Conservation (phyloP, 495 filamentous ascomycete genomes). For the Aspergillus avenaceus region DNA sequence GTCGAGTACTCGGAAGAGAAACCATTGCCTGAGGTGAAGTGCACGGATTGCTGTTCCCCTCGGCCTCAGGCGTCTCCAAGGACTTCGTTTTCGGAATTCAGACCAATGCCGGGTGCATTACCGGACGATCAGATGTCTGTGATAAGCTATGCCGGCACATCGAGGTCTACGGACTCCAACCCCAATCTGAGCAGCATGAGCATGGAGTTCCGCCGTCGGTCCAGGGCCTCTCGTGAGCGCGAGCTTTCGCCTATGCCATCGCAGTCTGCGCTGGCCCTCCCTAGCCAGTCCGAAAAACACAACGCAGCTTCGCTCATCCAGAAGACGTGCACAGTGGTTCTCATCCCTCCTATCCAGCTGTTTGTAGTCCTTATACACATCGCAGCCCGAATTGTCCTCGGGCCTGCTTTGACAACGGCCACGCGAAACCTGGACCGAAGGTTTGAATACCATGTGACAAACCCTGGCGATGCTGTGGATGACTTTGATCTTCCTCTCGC, state of each 20-base stretch:
- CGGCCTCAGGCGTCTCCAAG: background rate
- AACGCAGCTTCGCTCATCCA: conserved; percentile 65
- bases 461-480: conserved; percentile 26
- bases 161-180: conserved; percentile 15
- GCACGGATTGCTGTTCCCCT: conserved; percentile 3
- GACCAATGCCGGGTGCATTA: background rate
- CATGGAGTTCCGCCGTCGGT: conserved; percentile 49
- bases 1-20: background rate
- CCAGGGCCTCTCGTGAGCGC: conserved; percentile 50
- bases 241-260: conserved; percentile 69
- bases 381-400: conserved; percentile 67
- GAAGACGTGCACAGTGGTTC: conserved; percentile 68
- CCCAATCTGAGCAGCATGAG: conserved; percentile 45
- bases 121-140: background rate
- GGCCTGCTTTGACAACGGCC: conserved; percentile 27
- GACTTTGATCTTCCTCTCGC: conserved; percentile 41
- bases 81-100: background rate
- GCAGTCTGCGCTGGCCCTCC: conserved; percentile 56
- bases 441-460: conserved; percentile 14
- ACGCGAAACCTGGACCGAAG: conserved; percentile 12
- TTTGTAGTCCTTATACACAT: conserved; percentile 75
- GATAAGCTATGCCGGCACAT: background rate
- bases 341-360: conserved; percentile 72
- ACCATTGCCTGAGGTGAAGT: background rate
- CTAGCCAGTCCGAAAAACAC: conserved; percentile 40